Base-by-base conservation (phyloP, 345 rosid species). In the Hibiscus syriacus region DNA sequence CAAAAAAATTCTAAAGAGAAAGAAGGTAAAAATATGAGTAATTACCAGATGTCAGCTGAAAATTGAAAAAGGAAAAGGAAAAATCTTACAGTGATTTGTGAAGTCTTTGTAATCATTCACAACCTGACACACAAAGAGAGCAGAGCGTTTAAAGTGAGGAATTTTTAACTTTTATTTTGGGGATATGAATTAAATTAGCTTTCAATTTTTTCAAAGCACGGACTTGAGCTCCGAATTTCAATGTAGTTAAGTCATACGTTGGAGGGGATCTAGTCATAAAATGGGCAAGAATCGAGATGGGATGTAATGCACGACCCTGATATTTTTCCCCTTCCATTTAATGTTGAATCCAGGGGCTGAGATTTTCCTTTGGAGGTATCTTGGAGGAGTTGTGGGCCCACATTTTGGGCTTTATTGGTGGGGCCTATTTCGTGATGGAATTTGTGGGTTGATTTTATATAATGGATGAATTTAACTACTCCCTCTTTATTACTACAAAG, bases 191-290 rank as follows among this genome's bases (percentile, higher is more conserved):
- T 59, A 9, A 38, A 38, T 38, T 10, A 38, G 48, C 52, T 38
- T 67, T 41, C 34, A 58, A 7, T 22, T 59, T 59, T 50, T 59
- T 63, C 64, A 52, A 34, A 59, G 45, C 0, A n/a, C 87, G 94
- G 90, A 90, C 83, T 78, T 79, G 82, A 86, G 84, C 80, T 61
- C 86, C 80, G 90, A 82, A 74, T 87, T 88, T 68, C 86, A 87
- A 83, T 72, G 79, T 76, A 54, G 71, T 84, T 82, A 76, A 87
- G 56, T 80, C 83, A 85, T 90, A 85, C 81, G 81, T 81, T 38
- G 66, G 77, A 75, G 16, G 63, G 38, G 29, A 65, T 3, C 32
- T 12, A 45, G 55, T 64, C 38, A 45, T 23, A 64, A 64, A 64
- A 45, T 6, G 54, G 23, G 10, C 22, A 65, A 45, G 26, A 60